These are phyloP conservation scores for Salix arbutifolia DNA, from an alignment of 345 rosid species.

Conservation along the genomic window DNA sequence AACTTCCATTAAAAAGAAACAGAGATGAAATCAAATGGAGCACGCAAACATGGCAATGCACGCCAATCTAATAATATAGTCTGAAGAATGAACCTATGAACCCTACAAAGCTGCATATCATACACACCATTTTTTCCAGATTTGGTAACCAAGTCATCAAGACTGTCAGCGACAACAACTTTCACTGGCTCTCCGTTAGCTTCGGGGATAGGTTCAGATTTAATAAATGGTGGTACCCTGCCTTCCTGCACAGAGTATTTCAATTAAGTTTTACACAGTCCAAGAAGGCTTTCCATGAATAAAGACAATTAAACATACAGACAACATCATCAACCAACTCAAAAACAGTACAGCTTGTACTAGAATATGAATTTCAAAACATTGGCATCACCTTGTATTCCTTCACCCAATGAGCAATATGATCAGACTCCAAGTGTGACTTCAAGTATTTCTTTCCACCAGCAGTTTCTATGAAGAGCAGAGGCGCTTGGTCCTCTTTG, in stretches of 20 bases:
- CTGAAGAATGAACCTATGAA: not conserved
- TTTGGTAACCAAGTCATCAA: slow-evolving; percentile 64
- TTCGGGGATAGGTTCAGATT: slow-evolving; percentile 90
- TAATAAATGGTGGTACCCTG: slow-evolving; percentile 51
- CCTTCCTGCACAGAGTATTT: slow-evolving; percentile 59
- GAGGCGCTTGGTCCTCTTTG: slow-evolving; percentile 74
- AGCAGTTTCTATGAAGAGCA: slow-evolving; percentile 58
- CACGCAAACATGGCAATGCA: not conserved
- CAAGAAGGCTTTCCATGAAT: not conserved
- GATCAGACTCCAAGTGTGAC: slow-evolving; percentile 54
- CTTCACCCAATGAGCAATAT: slow-evolving; percentile 78
- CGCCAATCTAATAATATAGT: not conserved
- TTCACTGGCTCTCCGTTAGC: slow-evolving; percentile 82
- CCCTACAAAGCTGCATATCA: not conserved
- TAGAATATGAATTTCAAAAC: not conserved
- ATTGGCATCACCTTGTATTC: slow-evolving; percentile 59
- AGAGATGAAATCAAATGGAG: not conserved
- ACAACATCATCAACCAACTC: not conserved
- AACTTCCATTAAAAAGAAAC: not conserved
- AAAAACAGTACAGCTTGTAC: not conserved
- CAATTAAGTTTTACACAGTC: not conserved
- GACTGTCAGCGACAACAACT: slow-evolving; percentile 86
- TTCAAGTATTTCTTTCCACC: slow-evolving; percentile 79
- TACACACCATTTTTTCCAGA: slow-evolving; percentile 81
- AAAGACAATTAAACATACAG: not conserved